Evolutionary conservation across 1,139 yeast species (phyloP).

Genomic region (Blastobotrys indianensis): DNA sequence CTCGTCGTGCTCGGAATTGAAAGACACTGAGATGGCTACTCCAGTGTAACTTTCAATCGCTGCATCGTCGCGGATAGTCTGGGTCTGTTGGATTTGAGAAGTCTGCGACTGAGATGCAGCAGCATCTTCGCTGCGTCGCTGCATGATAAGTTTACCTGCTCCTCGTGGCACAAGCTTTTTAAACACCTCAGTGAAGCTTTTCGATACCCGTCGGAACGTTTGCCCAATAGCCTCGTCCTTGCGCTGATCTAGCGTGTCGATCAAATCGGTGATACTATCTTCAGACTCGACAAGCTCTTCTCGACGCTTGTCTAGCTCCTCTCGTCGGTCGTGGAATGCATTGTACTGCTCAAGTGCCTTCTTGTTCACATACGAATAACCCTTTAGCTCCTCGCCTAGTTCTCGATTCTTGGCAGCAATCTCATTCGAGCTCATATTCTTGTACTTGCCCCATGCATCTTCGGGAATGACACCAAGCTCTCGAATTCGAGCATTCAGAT

Average conservation of each 20-base stretch:
- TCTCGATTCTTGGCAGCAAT: conserved; percentile 51
- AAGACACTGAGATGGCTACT: conserved; percentile 82
- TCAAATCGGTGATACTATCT: conserved; percentile 65
- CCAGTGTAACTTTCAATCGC: conserved; percentile 59
- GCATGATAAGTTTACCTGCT: conserved; percentile 66
- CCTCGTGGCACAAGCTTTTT: conserved; percentile 82
- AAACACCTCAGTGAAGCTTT: conserved; percentile 67
- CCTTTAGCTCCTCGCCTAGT: conserved; percentile 53
- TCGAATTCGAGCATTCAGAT: conserved; percentile 64
- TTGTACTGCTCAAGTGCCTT: conserved; percentile 84
- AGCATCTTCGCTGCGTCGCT: conserved; percentile 35
- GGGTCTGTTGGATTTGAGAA: not conserved
- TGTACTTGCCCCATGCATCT: conserved; percentile 59
- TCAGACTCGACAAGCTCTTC: conserved; percentile 66
- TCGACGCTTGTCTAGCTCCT: conserved; percentile 47
- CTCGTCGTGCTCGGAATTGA: conserved; percentile 80
- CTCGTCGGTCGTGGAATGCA: conserved; percentile 68
- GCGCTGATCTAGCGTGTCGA: conserved; percentile 65
- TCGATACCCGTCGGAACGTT: conserved; percentile 72
- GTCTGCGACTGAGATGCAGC: conserved; percentile 10
- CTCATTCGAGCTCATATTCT: conserved; percentile 43
- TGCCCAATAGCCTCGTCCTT: conserved; percentile 78
- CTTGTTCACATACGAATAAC: conserved; percentile 76
- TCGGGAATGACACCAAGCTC: conserved; percentile 87
- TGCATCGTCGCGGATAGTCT: conserved; percentile 4